Evolutionary conservation across 1,284 basidiomycete species (phyloP), one percentile per base, ranked within the genome.

Genomic region (Puccinia novopanici): DNA sequence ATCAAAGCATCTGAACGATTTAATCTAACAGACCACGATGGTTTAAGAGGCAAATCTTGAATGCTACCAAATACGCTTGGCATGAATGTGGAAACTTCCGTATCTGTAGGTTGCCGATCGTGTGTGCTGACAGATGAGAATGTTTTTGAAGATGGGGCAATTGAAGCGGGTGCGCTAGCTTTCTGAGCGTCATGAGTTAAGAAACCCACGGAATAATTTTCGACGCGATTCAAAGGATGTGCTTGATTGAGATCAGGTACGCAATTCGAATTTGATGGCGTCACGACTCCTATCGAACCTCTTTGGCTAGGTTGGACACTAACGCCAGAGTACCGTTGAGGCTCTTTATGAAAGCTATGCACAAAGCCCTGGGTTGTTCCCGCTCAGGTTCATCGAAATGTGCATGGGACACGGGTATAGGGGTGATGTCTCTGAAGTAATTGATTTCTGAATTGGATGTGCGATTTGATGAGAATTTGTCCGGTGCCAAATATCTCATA

Each of bases 221-320:
- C 54, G 34, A n/a, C 24, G 52, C 37, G n/a, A 68, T 63, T 78
- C 22, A 37, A 24, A 57, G 50, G 37, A 27, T 68, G n/a, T 19
- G 27, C 57, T 80, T 55, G 27, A 52, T 59, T 61, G 24, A 22
- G n/a, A n/a, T 79, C 55, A 10, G 27, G 57, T 42, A 57, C 50
- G 30, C 55, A 48, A 50, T 80, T 63, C 15, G 68, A 72, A 24
- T 59, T 72, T 5, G 77, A 72, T 13, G 77, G 70, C 22, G 77
- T 73, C 22, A 73, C 57, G 30, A 71, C 63, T 22, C 71, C 78
- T 27, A 80, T 80, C 13, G 55, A 71, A 61, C 71, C 78, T 55
- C 61, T 52, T 34, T 80, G 71, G 65, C 78, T 80, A 22, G 78
- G 57, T 68, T 71, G 68, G 22, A 73, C 30, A 55, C 71, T 80